Percentiles rank a stretch among this genome's conserved stretches.
Conservation (phyloP, 768 basidiomycete species). For the Dacryopinax primogenitus region DNA sequence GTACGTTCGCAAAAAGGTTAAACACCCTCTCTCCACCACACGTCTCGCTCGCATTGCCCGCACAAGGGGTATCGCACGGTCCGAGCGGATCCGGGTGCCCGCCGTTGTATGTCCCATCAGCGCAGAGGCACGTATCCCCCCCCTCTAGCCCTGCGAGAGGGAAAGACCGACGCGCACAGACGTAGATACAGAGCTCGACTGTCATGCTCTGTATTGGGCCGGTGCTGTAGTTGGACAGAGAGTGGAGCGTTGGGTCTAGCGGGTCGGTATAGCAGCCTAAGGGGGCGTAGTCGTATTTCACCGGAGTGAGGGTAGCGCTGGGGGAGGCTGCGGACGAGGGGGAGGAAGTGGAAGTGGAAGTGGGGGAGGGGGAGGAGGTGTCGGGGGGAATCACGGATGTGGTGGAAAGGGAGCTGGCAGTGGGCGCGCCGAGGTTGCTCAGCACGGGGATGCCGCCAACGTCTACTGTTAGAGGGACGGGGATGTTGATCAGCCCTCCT, state of each 20-base stretch:
- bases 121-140: neutral
- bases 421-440: no score
- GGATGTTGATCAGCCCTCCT: neutral
- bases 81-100: neutral
- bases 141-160: neutral
- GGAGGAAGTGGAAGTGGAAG: neutral
- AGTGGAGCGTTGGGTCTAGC: neutral
- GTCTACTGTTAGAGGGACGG: neutral
- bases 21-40: neutral
- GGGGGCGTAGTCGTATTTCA: neutral
- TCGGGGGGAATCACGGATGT: no score
- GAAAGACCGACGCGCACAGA: neutral
- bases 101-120: slow-evolving; percentile 3
- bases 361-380: neutral
- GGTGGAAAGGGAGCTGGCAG: no score
- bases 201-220: neutral
- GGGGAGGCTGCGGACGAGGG: neutral
- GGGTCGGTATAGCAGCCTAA: slow-evolving; percentile 1
- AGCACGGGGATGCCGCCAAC: slow-evolving; percentile 1
- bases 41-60: neutral
- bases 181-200: neutral
- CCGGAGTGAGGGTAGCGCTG: neutral
- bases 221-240: neutral
- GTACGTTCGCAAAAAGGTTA: neutral
- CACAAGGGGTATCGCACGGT: neutral